These are phyloP conservation scores for Schwanniomyces sp. DNA, from an alignment of 805 yeast genomes.

Conservation along the genomic window DNA sequence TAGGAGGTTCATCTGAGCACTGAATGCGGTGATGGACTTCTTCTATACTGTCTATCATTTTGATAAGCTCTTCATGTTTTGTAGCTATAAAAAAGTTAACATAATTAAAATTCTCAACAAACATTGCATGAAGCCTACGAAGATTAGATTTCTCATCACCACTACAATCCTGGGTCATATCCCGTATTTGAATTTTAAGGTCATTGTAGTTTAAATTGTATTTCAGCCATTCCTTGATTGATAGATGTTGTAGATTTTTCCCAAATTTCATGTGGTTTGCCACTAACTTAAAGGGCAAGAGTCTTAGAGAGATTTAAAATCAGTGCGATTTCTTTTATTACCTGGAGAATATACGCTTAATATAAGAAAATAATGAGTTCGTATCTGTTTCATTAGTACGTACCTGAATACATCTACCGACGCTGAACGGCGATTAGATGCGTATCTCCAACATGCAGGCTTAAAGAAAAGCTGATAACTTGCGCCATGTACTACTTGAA, in stretches of 20 bases:
- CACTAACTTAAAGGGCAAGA: background rate
- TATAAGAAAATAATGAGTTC: background rate
- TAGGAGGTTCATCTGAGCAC: background rate
- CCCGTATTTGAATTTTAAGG: conserved; percentile 63
- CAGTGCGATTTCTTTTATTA: background rate
- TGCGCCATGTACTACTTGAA: background rate
- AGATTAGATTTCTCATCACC: conserved; percentile 18
- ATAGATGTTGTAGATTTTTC: conserved; percentile 64
- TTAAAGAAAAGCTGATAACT: background rate
- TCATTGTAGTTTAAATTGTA: conserved; percentile 84
- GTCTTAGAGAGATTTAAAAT: background rate
- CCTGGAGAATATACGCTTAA: background rate
- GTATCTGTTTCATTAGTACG: too few relatives aligned
- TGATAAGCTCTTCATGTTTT: conserved; percentile 61
- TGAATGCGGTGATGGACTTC: background rate
- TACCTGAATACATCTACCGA: too few relatives aligned
- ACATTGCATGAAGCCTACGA: conserved; percentile 31
- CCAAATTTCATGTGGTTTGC: conserved; percentile 76
- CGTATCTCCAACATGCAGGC: background rate
- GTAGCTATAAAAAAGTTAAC: conserved; percentile 63
- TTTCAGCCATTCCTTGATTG: conserved; percentile 86
- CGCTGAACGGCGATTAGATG: background rate
- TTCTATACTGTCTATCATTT: conserved; percentile 40
- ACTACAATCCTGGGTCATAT: conserved; percentile 41
- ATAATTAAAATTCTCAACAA: conserved; percentile 60